phyloP scores from a whole-genome alignment of 352 stramenopile genomes.

The Phytophthora cactorum region DNA sequence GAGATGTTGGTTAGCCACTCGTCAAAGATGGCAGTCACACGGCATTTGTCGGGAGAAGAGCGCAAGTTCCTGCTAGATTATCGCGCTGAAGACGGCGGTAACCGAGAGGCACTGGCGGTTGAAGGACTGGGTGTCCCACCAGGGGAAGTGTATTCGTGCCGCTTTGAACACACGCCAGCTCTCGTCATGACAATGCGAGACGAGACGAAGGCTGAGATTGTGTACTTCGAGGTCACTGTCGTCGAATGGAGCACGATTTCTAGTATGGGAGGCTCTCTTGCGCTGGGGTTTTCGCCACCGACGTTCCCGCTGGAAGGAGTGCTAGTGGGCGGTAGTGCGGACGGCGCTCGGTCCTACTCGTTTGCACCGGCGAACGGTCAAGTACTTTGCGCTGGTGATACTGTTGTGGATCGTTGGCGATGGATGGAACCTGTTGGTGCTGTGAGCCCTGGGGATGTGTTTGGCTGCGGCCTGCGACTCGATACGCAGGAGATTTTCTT shows the following conservation, averaged over 20 bases:
- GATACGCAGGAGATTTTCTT: slow-evolving; percentile 89
- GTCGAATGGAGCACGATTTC: slow-evolving; percentile 57
- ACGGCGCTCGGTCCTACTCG: slow-evolving; percentile 60
- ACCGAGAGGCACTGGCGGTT: slow-evolving; percentile 23
- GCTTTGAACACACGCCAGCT: slow-evolving; percentile 81
- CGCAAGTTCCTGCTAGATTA: slow-evolving; percentile 80
- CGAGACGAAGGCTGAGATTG: slow-evolving; percentile 72
- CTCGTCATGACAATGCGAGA: slow-evolving; percentile 77
- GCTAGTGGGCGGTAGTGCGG: slow-evolving; percentile 53
- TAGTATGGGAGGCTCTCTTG: slow-evolving; percentile 39
- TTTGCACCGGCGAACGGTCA: slow-evolving; percentile 77
- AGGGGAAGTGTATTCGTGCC: slow-evolving; percentile 63
- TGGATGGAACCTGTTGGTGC: slow-evolving; percentile 65
- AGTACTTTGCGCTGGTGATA: slow-evolving; percentile 58
- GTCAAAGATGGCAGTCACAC: slow-evolving; percentile 78
- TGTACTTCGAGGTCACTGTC: slow-evolving; percentile 86
- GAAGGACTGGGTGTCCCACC: slow-evolving; percentile 26
- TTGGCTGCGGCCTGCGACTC: slow-evolving; percentile 79
- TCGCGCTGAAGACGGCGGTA: slow-evolving; percentile 47
- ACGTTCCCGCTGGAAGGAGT: slow-evolving; percentile 77
- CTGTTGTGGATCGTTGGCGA: slow-evolving; percentile 65
- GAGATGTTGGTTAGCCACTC: slow-evolving; percentile 86
- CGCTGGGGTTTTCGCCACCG: slow-evolving; percentile 68
- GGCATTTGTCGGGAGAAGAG: slow-evolving; percentile 78
- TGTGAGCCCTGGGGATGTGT: slow-evolving; percentile 67